Evolutionary conservation across 192 early-diverging fungal genomes (phyloP), one percentile per base, ranked within the genome.

Genomic region (Phlyctochytrium planicorne): DNA sequence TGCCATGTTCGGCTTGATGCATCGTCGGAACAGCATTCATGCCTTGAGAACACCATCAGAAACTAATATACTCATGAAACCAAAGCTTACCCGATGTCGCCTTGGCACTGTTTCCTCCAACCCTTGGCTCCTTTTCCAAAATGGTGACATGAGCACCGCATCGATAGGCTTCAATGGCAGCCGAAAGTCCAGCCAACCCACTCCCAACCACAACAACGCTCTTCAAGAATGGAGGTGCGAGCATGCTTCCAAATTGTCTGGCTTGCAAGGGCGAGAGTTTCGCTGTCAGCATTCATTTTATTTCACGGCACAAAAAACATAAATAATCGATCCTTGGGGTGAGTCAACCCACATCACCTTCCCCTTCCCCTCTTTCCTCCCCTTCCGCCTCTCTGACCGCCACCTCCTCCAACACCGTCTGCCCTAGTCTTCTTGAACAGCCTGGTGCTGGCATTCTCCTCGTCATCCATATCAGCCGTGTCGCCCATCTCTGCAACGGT

Each of bases 41-140:
- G 37, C 68, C 68, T 68, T 4, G 12, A 47, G 20, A 23, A 14
- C 34, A 62, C 12, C 34, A 60, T 0, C 53, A 52, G 29, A 65
- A n/a, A 55, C n/a, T 20, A 27, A 23, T 66, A n/a, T n/a, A 52
- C 17, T 24, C 10, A 53, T 23, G 24, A n/a, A 14, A 6, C 40
- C 20, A 23, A 27, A 16, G 47, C 52, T 90, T 91, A 57, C 93
- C 93, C 1, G 92, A 93, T 10, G 91, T 91, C 23, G 93, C 93
- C 78, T 93, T 94, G 61, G 90, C 90, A 25, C 89, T 91, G 83
- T 93, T 94, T 27, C 93, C 93, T 2, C 73, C 73, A 63, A 88
- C 77, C 69, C 84, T 84, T 63, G 85, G 74, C 69, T 89, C 86
- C 75, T 90, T 90, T 62, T 90, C 88, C 29, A 90, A 64, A n/a